phyloP scores from a whole-genome alignment of 2,329 filamentous ascomycete species.

The Coniella vitis region DNA sequence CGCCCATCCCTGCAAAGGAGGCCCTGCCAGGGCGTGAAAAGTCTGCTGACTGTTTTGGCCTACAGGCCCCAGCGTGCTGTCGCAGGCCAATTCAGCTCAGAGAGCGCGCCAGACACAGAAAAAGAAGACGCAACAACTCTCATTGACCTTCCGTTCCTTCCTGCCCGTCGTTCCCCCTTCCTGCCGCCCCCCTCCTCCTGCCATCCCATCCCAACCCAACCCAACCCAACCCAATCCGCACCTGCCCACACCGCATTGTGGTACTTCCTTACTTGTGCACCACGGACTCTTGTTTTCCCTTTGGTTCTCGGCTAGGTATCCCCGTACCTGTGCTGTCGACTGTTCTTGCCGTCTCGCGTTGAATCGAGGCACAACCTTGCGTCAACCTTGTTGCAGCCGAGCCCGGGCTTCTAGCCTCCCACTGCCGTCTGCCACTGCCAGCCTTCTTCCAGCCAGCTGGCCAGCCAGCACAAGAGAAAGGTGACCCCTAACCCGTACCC shows the following conservation, averaged over 20 bases:
- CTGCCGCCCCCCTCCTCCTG: not conserved
- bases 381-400: not conserved
- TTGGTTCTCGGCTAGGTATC: not conserved
- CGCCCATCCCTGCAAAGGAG: too few relatives aligned
- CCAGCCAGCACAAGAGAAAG: not conserved
- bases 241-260: too few relatives aligned
- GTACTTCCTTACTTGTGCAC: too few relatives aligned
- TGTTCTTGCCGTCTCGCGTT: not conserved
- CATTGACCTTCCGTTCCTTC: too few relatives aligned
- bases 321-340: not conserved
- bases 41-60: too few relatives aligned
- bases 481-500: conserved; percentile 8
- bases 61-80: too few relatives aligned
- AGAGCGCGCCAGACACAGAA: too few relatives aligned
- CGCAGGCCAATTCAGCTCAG: too few relatives aligned
- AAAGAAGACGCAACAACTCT: too few relatives aligned
- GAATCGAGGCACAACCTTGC: conserved; percentile 2
- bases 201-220: not conserved
- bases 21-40: not conserved
- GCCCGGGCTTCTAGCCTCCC: not conserved
- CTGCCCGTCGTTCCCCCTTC: too few relatives aligned
- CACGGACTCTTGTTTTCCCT: not conserved
- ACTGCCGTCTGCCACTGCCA: not conserved
- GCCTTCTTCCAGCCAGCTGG: too few relatives aligned
- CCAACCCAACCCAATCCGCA: too few relatives aligned